Conservation (phyloP, 768 basidiomycete species). For the Podaxis carcinomalis region DNA sequence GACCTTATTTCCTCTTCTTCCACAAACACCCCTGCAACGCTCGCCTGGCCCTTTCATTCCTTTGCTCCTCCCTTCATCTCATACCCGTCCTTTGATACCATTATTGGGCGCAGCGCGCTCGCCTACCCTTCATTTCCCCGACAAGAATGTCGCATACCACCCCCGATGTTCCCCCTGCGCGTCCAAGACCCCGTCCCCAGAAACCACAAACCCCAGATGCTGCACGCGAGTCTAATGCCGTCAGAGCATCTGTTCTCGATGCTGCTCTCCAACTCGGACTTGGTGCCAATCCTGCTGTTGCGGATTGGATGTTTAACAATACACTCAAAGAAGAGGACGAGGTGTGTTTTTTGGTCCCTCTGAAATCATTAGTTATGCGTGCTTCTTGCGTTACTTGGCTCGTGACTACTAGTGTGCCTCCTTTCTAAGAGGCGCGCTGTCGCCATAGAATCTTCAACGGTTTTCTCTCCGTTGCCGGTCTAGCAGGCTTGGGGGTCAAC, state of each 20-base stretch:
- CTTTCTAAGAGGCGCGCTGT: neutral
- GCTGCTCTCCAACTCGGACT: slow-evolving; percentile 67
- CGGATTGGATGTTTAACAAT: slow-evolving; percentile 72
- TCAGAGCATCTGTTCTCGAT: slow-evolving; percentile 73
- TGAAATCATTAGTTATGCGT: neutral
- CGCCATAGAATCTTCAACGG: neutral
- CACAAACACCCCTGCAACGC: neutral
- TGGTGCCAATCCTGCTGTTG: slow-evolving; percentile 51
- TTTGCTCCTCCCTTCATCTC: neutral
- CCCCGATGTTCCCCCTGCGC: neutral
- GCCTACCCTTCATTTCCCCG: neutral
- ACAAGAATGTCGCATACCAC: neutral
- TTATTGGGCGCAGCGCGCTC: slow-evolving; percentile 7
- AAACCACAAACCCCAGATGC: neutral
- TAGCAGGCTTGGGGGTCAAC: neutral
- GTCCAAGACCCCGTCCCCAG: neutral
- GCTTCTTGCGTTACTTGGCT: slow-evolving; percentile 1
- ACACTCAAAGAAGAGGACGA: slow-evolving; percentile 51
- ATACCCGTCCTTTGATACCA: neutral
- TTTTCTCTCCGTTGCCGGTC: neutral
- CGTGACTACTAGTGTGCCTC: neutral
- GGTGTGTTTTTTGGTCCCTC: slow-evolving; percentile 16
- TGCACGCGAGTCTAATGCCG: slow-evolving; percentile 49
- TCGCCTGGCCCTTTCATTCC: neutral
- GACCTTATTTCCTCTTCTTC: neutral